Evolutionary conservation across 768 basidiomycete species (phyloP), one percentile per base, ranked within the genome.

Genomic region (Nevesoporus exiguus): DNA sequence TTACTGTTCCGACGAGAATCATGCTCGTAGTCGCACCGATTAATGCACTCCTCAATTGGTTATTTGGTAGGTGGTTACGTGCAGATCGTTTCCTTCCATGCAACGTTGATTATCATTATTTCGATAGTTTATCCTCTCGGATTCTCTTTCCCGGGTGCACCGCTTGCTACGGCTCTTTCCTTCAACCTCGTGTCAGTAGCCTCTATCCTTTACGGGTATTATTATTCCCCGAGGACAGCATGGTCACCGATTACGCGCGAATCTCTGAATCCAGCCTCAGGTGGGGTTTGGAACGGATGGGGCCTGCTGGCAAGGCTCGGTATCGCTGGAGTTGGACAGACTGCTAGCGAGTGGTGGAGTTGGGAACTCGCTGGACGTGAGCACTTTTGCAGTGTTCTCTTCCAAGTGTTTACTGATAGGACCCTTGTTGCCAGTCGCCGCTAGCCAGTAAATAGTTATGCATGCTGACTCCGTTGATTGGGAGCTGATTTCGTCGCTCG

Each of bases 301-400:
- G 82, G 86, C 1, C 71, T 88, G 9, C 69, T 98, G 37, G 76
- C 87, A 5, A 82, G 81, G 40, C 77, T 98, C 0, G 92, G 95
- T 0, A 62, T 95, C 4, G 89, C 90, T 11, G 94, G 96, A 10
- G 82, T 92, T 19, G 53, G 84, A 0, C 92, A 93, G 68, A 86
- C 83, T 5, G 91, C 90, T 1, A 85, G 83, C 4, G 96, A 98
- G 70, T 98, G 95, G 96, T 98, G 95, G 93, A 86, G 88, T 34
- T 96, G 96, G 96, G 94, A 97, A 71, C 78, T 93, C 6, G 71
- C 88, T 31, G 86, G 84, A 24, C 73, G 69, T 70, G 54, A 61
- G 69, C 59, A 5, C n/a, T 21, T 34, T 5, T 36, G 34, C 21
- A 36, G 19, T 7, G 0, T 41, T 33, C 17, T 40, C 19, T 49